phyloP scores from a whole-genome alignment of 371 early-diverging fungal genomes.

The Mortierella sp. region DNA sequence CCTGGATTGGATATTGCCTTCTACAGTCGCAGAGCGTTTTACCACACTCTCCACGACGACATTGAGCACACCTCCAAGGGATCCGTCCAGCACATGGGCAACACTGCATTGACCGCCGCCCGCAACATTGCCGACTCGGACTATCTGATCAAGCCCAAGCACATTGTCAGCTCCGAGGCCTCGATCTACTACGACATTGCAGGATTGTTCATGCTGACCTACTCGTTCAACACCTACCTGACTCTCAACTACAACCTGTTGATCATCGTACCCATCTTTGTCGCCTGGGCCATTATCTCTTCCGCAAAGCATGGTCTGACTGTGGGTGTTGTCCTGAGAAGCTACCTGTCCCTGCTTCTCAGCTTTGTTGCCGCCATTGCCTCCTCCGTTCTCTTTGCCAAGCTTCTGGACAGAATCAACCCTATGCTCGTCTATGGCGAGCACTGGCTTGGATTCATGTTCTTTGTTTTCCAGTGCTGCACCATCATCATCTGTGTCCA shows the following conservation, averaged over 20 bases:
- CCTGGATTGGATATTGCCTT: conserved; percentile 87
- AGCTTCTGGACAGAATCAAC: conserved; percentile 38
- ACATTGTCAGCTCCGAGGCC: conserved; percentile 48
- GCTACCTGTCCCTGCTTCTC: conserved; percentile 31
- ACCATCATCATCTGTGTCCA: conserved; percentile 42
- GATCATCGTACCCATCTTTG: conserved; percentile 54
- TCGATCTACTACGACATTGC: conserved; percentile 68
- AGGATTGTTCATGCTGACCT: conserved; percentile 64
- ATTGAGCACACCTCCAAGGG: conserved; percentile 64
- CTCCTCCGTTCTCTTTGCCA: conserved; percentile 24
- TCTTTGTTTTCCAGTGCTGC: conserved; percentile 52
- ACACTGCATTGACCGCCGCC: conserved; percentile 60
- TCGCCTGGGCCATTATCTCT: conserved; percentile 49
- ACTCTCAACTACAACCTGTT: conserved; percentile 60
- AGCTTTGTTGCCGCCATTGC: conserved; percentile 30
- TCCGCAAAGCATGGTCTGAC: conserved; percentile 33
- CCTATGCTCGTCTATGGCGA: conserved; percentile 55
- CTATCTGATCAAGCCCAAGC: conserved; percentile 50
- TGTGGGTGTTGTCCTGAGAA: conserved; percentile 17
- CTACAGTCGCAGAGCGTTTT: conserved; percentile 75
- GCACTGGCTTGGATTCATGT: conserved; percentile 39
- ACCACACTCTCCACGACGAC: conserved; percentile 78
- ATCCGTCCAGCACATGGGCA: conserved; percentile 78
- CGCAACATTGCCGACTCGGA: conserved; percentile 61
- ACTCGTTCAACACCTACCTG: conserved; percentile 60